phyloP scores from a whole-genome alignment of 176 grass and related monocot species.

The Carex pumila region DNA sequence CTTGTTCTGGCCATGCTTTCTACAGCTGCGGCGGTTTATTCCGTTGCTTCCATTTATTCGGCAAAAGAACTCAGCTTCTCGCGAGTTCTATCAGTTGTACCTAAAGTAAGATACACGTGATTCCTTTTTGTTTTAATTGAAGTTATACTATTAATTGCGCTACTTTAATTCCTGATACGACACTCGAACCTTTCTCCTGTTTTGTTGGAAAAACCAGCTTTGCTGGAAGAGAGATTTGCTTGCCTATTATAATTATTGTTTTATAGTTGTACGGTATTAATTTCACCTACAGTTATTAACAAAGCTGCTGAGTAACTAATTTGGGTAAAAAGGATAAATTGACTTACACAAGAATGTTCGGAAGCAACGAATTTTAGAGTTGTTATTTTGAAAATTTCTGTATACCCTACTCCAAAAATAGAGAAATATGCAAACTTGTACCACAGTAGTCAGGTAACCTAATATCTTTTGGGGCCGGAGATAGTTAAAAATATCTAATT shows the following conservation, averaged over 20 bases:
- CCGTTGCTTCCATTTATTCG: conserved; percentile 87
- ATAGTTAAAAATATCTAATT: not conserved
- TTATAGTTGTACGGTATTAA: not conserved
- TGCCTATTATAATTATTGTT: not conserved
- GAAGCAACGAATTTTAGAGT: not conserved
- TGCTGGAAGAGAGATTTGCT: not conserved
- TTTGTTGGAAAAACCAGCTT: not conserved
- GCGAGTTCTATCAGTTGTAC: conserved; percentile 71
- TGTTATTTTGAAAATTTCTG: not conserved
- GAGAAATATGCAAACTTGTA: not conserved
- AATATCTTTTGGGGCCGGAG: not conserved
- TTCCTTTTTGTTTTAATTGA: not conserved
- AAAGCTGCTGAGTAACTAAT: not conserved
- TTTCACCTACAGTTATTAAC: not conserved
- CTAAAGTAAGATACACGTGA: conserved; percentile 11
- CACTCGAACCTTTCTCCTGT: not conserved
- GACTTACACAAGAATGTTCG: not conserved
- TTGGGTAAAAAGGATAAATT: not conserved
- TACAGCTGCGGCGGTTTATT: conserved; percentile 77
- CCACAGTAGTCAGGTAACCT: not conserved
- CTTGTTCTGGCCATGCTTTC: conserved; percentile 81
- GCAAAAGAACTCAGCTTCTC: conserved; percentile 80
- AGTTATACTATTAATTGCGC: not conserved
- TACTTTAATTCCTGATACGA: not conserved
- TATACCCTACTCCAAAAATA: not conserved